Percentiles rank a stretch among this genome's conserved stretches.
Evolutionary conservation across 2,329 filamentous ascomycete genomes (phyloP).

Genomic region (Fusarium coffeatum): DNA sequence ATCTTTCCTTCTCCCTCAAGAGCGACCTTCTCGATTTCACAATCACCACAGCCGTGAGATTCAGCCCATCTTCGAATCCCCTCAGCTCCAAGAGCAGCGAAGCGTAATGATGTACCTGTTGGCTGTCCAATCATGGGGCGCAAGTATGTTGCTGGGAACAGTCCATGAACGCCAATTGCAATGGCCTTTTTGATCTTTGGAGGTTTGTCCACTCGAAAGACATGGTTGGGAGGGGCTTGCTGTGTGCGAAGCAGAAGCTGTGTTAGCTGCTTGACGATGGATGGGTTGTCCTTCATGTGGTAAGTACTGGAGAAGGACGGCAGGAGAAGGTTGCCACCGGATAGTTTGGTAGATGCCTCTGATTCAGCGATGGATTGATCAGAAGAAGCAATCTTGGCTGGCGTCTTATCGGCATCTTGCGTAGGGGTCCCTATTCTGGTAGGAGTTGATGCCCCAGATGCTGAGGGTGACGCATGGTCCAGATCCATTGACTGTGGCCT

Average conservation of each 20-base stretch:
- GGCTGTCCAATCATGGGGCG: constrained; percentile 94
- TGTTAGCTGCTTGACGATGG: constrained; percentile 74
- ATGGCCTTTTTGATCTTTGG: constrained; percentile 85
- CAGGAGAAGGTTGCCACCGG: constrained; percentile 72
- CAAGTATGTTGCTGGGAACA: constrained; percentile 88
- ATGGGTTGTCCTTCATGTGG: constrained; percentile 72
- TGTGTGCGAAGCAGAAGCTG: constrained; percentile 67
- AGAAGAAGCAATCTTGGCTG: constrained; percentile 36
- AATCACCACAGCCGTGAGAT: constrained; percentile 75
- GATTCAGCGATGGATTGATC: constrained; percentile 55
- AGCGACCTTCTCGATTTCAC: constrained; percentile 91
- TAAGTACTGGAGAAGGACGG: constrained; percentile 79
- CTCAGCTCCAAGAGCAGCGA: constrained; percentile 86
- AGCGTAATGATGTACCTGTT: constrained; percentile 93
- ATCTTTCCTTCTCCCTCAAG: constrained; percentile 96
- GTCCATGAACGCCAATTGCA: constrained; percentile 93
- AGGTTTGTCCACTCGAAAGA: constrained; percentile 75
- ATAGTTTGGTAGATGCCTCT: constrained; percentile 56
- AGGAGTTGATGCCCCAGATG: constrained; percentile 41
- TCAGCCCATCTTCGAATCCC: constrained; percentile 87
- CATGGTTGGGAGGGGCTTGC: constrained; percentile 72
- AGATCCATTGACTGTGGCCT: constrained; percentile 62
- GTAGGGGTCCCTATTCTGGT: constrained; percentile 26
- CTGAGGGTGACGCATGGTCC: constrained; percentile 53
- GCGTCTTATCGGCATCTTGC: constrained; percentile 33